Conservation (phyloP, 768 basidiomycete genomes). For the Melanogaster broomeanus region DNA sequence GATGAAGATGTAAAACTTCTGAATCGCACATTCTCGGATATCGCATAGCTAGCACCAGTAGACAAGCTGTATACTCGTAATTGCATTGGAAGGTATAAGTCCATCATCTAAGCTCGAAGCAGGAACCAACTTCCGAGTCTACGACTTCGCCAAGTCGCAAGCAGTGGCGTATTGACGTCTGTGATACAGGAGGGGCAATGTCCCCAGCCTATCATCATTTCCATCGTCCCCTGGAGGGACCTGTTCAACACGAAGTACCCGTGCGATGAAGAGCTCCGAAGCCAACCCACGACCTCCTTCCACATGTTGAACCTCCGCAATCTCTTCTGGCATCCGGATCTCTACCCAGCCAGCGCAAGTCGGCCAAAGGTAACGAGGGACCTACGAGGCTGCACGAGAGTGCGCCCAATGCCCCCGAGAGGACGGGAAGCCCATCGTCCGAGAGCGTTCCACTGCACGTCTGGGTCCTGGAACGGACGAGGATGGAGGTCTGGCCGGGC, state of each 20-base stretch:
- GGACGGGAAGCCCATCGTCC: slow-evolving; percentile 57
- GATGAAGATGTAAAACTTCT: slow-evolving; percentile 56
- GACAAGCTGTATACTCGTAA: slow-evolving; percentile 7
- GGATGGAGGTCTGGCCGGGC: slow-evolving; percentile 72
- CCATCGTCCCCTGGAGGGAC: slow-evolving; percentile 24
- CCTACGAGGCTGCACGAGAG: slow-evolving; percentile 71
- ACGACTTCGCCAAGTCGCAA: slow-evolving; percentile 23
- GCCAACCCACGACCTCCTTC: slow-evolving; percentile 37
- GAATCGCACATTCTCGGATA: not conserved
- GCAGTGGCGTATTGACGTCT: slow-evolving; percentile 59
- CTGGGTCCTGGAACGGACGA: slow-evolving; percentile 49
- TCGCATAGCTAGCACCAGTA: slow-evolving; percentile 5
- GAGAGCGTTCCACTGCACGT: slow-evolving; percentile 42
- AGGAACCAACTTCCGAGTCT: not conserved
- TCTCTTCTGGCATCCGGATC: slow-evolving; percentile 9
- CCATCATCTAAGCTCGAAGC: not conserved
- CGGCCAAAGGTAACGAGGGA: slow-evolving; percentile 60
- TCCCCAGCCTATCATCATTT: slow-evolving; percentile 25
- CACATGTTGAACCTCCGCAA: slow-evolving; percentile 10
- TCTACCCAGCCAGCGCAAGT: slow-evolving; percentile 41
- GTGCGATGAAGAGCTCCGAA: slow-evolving; percentile 81
- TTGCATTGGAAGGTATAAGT: slow-evolving; percentile 2
- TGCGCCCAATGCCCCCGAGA: slow-evolving; percentile 65
- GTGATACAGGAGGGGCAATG: slow-evolving; percentile 65
- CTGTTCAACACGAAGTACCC: slow-evolving; percentile 65